These are phyloP conservation scores for Pyrus communis DNA, from an alignment of 306 rosid species.

Conservation along the genomic window DNA sequence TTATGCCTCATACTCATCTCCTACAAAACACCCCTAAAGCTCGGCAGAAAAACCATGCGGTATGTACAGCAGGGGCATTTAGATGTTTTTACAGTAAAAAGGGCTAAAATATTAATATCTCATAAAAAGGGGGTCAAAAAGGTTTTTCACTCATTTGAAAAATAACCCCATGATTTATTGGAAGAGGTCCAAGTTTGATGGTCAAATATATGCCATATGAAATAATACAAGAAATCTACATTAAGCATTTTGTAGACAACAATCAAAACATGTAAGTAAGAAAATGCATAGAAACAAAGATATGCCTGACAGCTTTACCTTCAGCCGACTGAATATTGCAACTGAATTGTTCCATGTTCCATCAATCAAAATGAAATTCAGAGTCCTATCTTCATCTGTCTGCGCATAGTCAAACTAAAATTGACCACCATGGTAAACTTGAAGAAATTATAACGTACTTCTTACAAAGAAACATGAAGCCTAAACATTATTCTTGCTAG, in stretches of 20 bases:
- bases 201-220: neutral
- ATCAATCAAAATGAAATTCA: conserved; percentile 85
- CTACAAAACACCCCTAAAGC: too few species aligned
- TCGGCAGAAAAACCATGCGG: too few species aligned
- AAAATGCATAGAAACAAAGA: conserved; percentile 11
- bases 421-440: conserved; percentile 21
- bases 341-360: conserved; percentile 99
- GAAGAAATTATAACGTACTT: conserved; percentile 18
- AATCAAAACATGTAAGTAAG: neutral
- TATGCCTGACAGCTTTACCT: conserved; percentile 39
- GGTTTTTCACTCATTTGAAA: too few species aligned
- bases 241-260: neutral
- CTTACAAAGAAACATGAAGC: conserved; percentile 11
- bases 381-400: conserved; percentile 44
- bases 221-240: neutral
- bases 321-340: conserved; percentile 88
- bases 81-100: too few species aligned
- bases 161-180: neutral
- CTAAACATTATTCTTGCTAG: neutral
- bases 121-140: too few species aligned
- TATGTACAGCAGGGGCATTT: too few species aligned
- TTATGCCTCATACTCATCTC: too few species aligned
- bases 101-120: too few species aligned
- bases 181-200: neutral
- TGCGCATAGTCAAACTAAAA: conserved; percentile 39